Percentiles rank a stretch among this genome's conserved stretches.
These are phyloP conservation scores for Canariomyces notabilis DNA, from an alignment of 2,329 filamentous ascomycete species.

Conservation along the genomic window DNA sequence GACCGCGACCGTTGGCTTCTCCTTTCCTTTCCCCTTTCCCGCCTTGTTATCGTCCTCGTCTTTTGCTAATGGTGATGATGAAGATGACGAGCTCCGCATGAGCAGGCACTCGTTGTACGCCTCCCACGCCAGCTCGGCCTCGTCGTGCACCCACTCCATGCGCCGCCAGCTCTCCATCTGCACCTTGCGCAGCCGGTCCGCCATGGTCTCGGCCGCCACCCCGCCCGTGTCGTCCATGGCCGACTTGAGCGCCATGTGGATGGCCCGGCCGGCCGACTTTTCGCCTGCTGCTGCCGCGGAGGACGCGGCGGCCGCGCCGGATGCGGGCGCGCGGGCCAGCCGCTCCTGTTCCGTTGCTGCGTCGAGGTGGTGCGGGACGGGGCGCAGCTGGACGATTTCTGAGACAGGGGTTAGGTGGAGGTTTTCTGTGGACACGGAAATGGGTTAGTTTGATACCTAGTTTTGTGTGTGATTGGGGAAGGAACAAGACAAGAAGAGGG, in stretches of 20 bases:
- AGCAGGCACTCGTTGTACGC: conserved; percentile 71
- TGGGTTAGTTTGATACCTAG: conserved; percentile 18
- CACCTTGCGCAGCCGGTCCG: conserved; percentile 67
- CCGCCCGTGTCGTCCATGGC: conserved; percentile 57
- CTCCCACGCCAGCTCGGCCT: conserved; percentile 68
- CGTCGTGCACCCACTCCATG: conserved; percentile 77
- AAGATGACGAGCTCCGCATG: conserved; percentile 31
- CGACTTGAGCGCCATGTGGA: conserved; percentile 83
- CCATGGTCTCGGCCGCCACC: conserved; percentile 62
- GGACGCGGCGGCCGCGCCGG: conserved; percentile 19
- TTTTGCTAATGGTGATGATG: conserved; percentile 5
- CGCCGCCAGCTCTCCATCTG: conserved; percentile 78
- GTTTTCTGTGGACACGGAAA: conserved; percentile 52
- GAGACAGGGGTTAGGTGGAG: conserved; percentile 81
- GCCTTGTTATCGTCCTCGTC: conserved; percentile 19
- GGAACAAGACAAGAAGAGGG: neutral
- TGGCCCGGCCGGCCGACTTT: conserved; percentile 61
- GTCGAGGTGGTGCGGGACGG: conserved; percentile 90
- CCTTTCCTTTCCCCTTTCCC: conserved; percentile 28
- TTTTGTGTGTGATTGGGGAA: neutral
- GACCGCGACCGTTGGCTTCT: conserved; percentile 21
- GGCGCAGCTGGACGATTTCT: conserved; percentile 80
- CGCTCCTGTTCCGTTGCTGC: conserved; percentile 70
- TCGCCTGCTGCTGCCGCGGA: conserved; percentile 36
- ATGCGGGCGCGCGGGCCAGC: conserved; percentile 32